Base-by-base conservation (phyloP, 1,284 basidiomycete species). In the Marasmius sp. region DNA sequence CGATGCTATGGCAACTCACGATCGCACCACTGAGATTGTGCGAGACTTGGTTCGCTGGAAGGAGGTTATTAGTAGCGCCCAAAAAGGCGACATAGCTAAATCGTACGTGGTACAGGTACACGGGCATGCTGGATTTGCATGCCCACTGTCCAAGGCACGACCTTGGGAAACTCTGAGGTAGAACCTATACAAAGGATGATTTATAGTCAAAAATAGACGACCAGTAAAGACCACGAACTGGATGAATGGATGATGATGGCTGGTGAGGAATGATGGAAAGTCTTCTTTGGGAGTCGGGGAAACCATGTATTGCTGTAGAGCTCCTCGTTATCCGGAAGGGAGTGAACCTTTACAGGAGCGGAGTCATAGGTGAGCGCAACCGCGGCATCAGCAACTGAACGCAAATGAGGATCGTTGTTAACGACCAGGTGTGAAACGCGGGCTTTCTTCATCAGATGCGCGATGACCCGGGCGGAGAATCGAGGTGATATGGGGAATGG, bases 171-270 rank as follows among this genome's bases (percentile, higher is more conserved):
- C 6, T 52, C 50, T n/a, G 64, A 50, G 16, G 65, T 65, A 4
- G 65, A 66, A 33, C 64, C 65, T 65, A 50, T 18, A n/a, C 11
- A n/a, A 49, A 58, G 12, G 12, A 27, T 49, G 14, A 57, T 38
- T 11, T 7, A 20, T n/a, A 14, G 20, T 0, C 6, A 11, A 38
- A 34, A 7, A 14, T 0, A 5, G 18, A 33, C 3, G 48, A 18
- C 3, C 12, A 36, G 10, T 9, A 3, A 4, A 47, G n/a, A 36
- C 39, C 20, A 60, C 66, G 9, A 60, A 75, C 76, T 75, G 33
- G 75, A 76, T 1, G 76, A 77, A 65, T 78, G 77, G 6, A 71
- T 66, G n/a, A 75, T 61, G 57, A 76, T 66, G n/a, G 67, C 41
- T 8, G 57, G 38, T 33, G 41, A 20, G 6, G 57, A 58, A 1